Base-by-base conservation (phyloP, 495 filamentous ascomycete species). In the Neurospora discreta region DNA sequence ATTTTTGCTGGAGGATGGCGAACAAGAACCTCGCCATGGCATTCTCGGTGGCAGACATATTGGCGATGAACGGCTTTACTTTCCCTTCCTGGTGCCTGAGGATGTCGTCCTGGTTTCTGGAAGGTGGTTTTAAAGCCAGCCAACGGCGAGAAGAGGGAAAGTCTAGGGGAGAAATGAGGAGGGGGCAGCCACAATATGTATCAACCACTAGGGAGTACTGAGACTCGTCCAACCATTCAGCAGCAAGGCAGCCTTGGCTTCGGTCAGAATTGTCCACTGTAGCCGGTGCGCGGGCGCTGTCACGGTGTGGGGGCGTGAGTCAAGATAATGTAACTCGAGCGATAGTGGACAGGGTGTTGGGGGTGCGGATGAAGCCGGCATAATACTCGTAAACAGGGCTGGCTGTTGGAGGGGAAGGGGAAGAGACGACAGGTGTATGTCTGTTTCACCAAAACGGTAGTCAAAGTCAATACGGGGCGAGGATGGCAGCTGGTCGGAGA, bases 1-100 rank as follows among this genome's bases (percentile, higher is more conserved):
- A 89, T 72, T 92, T 87, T 80, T 94, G 91, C 76, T 89, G 89
- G 75, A 94, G 83, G 72, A 94, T 92, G 20, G 90, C 88, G 74
- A 92, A 93, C 39, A 94, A 86, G 71, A 94, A 91, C 70, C 87
- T 86, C 39, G 81, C 82, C 82, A 86, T 87, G 52, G 80, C 77
- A 74, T 80, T 83, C 71, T 87, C 86, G 79, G 82, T 85, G 76
- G 80, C 76, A 60, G 83, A 74, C 84, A 85, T 86, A 79, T 67
- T 77, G 76, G 70, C 65, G 39, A 70, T 71, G 30, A 39, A 43
- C 68, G 44, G 69, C 41, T 20, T 43, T 5, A 5, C 39, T 41
- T 69, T 43, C 39, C 26, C 26, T 65, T 65, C 52, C 52, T 33
- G 11, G 9, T 33, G 52, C 7, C 52, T 30, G 52, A 65, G 23